Percentiles rank a stretch among this genome's conserved stretches.
Conservation (phyloP, 2,329 filamentous ascomycete species). For the Stagonosporopsis chrysanthemi region DNA sequence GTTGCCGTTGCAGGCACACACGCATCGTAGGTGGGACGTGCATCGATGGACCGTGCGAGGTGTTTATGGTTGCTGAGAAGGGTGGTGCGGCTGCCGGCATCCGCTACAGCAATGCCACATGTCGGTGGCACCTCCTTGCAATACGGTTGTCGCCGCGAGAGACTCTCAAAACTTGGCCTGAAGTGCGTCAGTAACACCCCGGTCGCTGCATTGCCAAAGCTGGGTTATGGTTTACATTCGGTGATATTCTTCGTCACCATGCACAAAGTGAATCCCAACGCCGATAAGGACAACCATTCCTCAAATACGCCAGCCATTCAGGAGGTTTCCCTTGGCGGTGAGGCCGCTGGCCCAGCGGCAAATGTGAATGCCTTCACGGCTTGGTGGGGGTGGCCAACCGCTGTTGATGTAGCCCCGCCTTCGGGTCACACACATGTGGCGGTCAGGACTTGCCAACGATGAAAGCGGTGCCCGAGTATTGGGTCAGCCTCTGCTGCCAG, state of each 20-base stretch:
- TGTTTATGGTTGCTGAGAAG: neutral
- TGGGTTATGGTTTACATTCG: neutral
- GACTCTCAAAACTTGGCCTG: neutral
- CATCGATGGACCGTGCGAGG: neutral
- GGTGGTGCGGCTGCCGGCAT: neutral
- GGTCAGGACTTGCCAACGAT: neutral
- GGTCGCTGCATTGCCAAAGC: neutral
- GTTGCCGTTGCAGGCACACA: too few relatives aligned
- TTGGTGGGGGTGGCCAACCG: neutral
- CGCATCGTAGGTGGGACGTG: too few relatives aligned
- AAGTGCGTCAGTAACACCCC: neutral
- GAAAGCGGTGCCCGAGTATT: neutral
- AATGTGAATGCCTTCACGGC: neutral
- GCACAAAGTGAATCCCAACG: neutral
- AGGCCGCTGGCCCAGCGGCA: neutral
- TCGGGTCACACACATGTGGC: neutral
- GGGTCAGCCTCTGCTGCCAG: neutral
- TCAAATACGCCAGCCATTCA: neutral
- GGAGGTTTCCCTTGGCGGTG: neutral
- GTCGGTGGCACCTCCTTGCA: neutral
- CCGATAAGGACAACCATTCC: neutral
- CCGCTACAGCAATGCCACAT: neutral
- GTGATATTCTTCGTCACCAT: neutral
- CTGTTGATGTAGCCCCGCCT: neutral
- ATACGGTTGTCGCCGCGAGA: too few relatives aligned